Evolutionary conservation across 2,329 filamentous ascomycete species (phyloP).

Genomic region (Cercospora zeae-maydis): DNA sequence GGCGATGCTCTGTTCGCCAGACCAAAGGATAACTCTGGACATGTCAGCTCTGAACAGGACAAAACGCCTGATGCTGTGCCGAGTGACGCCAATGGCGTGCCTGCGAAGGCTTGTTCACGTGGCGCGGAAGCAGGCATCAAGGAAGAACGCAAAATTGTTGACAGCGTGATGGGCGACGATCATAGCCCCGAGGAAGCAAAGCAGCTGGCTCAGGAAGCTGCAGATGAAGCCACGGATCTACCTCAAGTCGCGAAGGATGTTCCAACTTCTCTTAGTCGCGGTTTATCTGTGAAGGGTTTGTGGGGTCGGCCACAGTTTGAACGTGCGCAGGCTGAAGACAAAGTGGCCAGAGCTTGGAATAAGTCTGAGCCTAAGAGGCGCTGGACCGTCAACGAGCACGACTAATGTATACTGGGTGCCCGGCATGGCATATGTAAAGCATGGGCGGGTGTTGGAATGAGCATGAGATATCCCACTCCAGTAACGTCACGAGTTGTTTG

Average conservation of each 20-base stretch:
- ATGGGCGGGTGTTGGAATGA: not conserved
- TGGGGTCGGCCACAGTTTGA: conserved; percentile 40
- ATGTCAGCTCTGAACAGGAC: conserved; percentile 24
- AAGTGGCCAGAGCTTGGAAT: conserved; percentile 17
- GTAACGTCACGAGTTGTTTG: not conserved
- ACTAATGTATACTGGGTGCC: conserved; percentile 2
- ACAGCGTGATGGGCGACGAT: conserved; percentile 19
- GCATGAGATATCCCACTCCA: not conserved
- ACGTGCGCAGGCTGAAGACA: conserved; percentile 17
- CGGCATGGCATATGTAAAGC: not conserved
- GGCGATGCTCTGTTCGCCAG: conserved; percentile 13
- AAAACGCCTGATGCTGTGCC: conserved; percentile 35
- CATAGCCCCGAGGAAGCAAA: conserved; percentile 7
- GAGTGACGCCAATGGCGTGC: not conserved
- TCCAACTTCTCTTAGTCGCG: conserved; percentile 24
- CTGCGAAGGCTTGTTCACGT: not conserved
- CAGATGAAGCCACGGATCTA: conserved; percentile 20
- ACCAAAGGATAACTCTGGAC: conserved; percentile 14
- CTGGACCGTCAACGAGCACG: conserved; percentile 25
- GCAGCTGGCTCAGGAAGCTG: conserved; percentile 16
- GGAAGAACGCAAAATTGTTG: conserved; percentile 9
- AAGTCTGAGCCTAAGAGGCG: conserved; percentile 22
- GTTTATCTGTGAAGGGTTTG: conserved; percentile 39
- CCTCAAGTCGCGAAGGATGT: conserved; percentile 20
- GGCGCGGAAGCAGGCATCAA: conserved; percentile 1